These are phyloP conservation scores for rapeseed (Brassica napus) DNA, from an alignment of 345 rosid species.

Conservation along the genomic window Da-Ae NC_063438.1:28879501-28880000, in stretches of 20 bases:
- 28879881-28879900: not conserved
- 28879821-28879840: not conserved
- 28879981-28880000: not conserved
- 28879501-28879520: not conserved
- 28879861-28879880: slow-evolving; percentile 1
- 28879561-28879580: not conserved
- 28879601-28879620: not conserved
- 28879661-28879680: not conserved
- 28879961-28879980: slow-evolving; percentile 5
- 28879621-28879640: not conserved
- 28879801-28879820: not conserved
- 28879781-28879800: slow-evolving; percentile 2
- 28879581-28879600: not conserved
- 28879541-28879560: not conserved
- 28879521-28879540: not conserved
- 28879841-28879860: not conserved
- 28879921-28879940: slow-evolving; percentile 8
- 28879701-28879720: not conserved
- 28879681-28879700: not conserved
- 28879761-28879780: not conserved
- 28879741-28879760: not conserved
- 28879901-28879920: not conserved
- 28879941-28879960: slow-evolving; percentile 32
- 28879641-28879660: not conserved
- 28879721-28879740: not conserved